phyloP scores from a whole-genome alignment of 2,329 filamentous ascomycete species.

The Fusarium penzigii region DNA sequence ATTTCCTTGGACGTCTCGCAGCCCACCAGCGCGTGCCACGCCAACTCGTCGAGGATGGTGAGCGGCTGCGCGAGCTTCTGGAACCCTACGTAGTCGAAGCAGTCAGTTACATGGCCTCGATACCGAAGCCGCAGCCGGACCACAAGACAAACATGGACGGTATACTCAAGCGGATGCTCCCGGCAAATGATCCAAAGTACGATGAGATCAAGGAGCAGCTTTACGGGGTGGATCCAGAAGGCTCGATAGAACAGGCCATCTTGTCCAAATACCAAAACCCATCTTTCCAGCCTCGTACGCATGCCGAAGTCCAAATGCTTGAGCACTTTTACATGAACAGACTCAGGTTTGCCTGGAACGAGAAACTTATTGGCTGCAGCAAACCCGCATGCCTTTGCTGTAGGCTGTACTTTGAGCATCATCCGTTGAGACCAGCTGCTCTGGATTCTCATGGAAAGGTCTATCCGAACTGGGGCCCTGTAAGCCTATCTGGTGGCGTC shows the following conservation, averaged over 20 bases:
- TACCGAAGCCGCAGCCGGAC: neutral
- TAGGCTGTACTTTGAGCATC: conserved; percentile 40
- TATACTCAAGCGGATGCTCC: neutral
- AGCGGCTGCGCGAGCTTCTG: neutral
- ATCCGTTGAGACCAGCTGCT: conserved; percentile 25
- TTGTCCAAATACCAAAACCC: neutral
- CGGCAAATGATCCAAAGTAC: neutral
- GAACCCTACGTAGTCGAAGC: neutral
- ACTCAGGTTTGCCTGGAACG: conserved; percentile 36
- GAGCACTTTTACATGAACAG: conserved; percentile 41
- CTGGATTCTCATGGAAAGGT: neutral
- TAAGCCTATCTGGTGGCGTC: neutral
- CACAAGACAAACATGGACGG: neutral
- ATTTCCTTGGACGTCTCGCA: neutral
- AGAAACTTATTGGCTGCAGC: conserved; percentile 48
- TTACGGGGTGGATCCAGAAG: neutral
- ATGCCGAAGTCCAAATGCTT: conserved; percentile 48
- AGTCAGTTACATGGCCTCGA: neutral
- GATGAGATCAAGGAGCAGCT: neutral
- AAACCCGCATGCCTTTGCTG: conserved; percentile 52
- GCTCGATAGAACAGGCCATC: neutral
- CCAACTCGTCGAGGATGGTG: neutral
- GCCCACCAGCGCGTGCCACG: neutral
- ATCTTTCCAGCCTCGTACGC: conserved; percentile 17
- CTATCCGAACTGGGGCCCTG: neutral